These are phyloP conservation scores for Diaporthe sp. DNA, from an alignment of 2,329 filamentous ascomycete genomes.

Conservation along the genomic window DNA sequence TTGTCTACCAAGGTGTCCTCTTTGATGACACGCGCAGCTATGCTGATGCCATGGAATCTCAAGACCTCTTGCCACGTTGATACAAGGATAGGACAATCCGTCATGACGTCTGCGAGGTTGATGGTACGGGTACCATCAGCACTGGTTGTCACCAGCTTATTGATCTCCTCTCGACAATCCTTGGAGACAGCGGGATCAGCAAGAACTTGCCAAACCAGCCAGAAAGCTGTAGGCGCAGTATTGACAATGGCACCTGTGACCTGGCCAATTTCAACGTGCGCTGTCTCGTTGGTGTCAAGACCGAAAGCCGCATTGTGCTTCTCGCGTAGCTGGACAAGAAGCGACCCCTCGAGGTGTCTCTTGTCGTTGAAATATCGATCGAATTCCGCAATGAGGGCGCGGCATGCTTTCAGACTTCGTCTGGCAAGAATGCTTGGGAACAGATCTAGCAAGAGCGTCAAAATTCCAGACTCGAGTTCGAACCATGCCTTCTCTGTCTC, in stretches of 20 bases:
- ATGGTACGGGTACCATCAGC: conserved; percentile 20
- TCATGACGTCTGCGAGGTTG: conserved; percentile 23
- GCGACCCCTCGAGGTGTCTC: conserved; percentile 13
- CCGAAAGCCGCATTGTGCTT: conserved; percentile 33
- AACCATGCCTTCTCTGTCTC: not conserved
- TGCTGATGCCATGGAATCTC: conserved; percentile 39
- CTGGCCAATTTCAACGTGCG: conserved; percentile 27
- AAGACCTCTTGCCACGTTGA: conserved; percentile 43
- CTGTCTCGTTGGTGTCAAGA: conserved; percentile 8
- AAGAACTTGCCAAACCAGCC: conserved; percentile 28
- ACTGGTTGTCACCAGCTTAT: not conserved
- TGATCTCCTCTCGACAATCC: not conserved
- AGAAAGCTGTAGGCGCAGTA: conserved; percentile 25
- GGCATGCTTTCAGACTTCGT: conserved; percentile 4
- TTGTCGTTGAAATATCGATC: conserved; percentile 14
- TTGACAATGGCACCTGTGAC: conserved; percentile 19
- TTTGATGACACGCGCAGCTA: conserved; percentile 36
- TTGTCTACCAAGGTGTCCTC: conserved; percentile 40
- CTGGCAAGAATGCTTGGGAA: not conserved
- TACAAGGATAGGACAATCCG: conserved; percentile 42
- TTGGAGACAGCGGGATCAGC: conserved; percentile 12
- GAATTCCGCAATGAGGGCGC: conserved; percentile 1
- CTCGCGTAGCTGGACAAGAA: conserved; percentile 20
- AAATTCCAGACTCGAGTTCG: conserved; percentile 6
- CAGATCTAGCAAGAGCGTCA: not conserved